Evolutionary conservation across 2,329 filamentous ascomycete genomes (phyloP), one percentile per base, ranked within the genome.

Genomic region (Mycogone perniciosa): DNA sequence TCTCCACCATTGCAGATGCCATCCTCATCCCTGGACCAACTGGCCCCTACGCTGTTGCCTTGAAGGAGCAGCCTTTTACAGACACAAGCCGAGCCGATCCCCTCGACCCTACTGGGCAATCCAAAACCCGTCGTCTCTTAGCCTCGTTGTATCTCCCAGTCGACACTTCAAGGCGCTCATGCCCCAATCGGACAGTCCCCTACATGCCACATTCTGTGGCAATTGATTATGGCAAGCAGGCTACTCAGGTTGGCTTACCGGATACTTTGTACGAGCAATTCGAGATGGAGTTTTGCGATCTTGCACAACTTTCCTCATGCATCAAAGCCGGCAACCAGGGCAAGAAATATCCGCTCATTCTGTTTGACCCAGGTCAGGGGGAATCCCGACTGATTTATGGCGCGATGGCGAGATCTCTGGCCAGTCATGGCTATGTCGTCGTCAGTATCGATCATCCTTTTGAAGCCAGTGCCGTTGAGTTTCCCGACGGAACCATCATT

Each of bases 391-490:
- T 73, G 1, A 42, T 75, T 1, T 74, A 79, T 56, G 67, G 62
- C 4, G 68, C 66, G 5, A 65, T 73, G 51, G 72, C 74, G 2
- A 67, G 68, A 2, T 69, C 72, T 4, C 62, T 80, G 3, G 72
- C 75, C 0, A 73, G 71, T 11, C 63, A 69, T 5, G 76, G 76
- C 0, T 73, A 70, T 44, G 63, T 69, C 0, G 71, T 80, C 2
- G 61, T 76, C 9, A 62, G 74, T 0, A 61, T 80, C 27, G 77
- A 80, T 50, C 76, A 79, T 46, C 68, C 76, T 0, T 71, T 73
- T 44, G 75, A 79, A 44, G 65, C 70, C 0, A 51, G 59, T 0
- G 62, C 74, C 20, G 67, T 79, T 7, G 68, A 76, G 49, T 76
- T 74, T n/a, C 71, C 74, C 0, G 62, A 76, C 49, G 74, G 68